A percentile compares a stretch with the other conserved stretches of the same genome.
phyloP scores from a whole-genome alignment of 2,329 filamentous ascomycete genomes.

The Exophiala sp. region DNA sequence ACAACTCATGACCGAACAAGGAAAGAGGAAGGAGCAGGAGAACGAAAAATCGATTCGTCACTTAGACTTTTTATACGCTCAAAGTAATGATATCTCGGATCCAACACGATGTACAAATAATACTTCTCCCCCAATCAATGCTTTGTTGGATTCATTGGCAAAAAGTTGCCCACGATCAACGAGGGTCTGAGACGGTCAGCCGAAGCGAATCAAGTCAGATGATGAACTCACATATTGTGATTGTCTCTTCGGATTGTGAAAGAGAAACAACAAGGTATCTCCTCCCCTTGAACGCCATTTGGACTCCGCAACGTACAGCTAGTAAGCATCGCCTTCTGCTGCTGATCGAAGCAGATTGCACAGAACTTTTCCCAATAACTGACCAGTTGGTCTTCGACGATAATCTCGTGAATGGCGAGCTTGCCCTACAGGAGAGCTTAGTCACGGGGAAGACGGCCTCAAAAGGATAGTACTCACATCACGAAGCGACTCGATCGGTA shows the following conservation, averaged over 20 bases:
- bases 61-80: not conserved
- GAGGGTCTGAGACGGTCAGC: constrained; percentile 65
- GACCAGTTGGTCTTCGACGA: constrained; percentile 90
- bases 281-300: constrained; percentile 64
- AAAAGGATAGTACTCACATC: constrained; percentile 62
- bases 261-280: constrained; percentile 92
- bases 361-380: constrained; percentile 99
- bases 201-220: constrained; percentile 8
- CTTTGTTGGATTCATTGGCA: constrained; percentile 61
- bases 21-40: not conserved
- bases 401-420: constrained; percentile 89
- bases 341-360: constrained; percentile 91
- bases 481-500: constrained; percentile 83
- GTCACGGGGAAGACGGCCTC: constrained; percentile 1
- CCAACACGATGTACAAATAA: constrained; percentile 8
- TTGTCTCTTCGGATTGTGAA: constrained; percentile 94
- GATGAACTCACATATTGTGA: constrained; percentile 79
- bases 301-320: constrained; percentile 88
- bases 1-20: not conserved
- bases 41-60: not conserved
- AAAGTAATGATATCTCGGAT: not conserved
- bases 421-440: constrained; percentile 65
- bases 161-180: constrained; percentile 92
- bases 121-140: constrained; percentile 7
- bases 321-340: constrained; percentile 91